Percentiles rank a stretch among this genome's conserved stretches.
Conservation (phyloP, 2,329 filamentous ascomycete species). For the Pseudomassariella vexata region DNA sequence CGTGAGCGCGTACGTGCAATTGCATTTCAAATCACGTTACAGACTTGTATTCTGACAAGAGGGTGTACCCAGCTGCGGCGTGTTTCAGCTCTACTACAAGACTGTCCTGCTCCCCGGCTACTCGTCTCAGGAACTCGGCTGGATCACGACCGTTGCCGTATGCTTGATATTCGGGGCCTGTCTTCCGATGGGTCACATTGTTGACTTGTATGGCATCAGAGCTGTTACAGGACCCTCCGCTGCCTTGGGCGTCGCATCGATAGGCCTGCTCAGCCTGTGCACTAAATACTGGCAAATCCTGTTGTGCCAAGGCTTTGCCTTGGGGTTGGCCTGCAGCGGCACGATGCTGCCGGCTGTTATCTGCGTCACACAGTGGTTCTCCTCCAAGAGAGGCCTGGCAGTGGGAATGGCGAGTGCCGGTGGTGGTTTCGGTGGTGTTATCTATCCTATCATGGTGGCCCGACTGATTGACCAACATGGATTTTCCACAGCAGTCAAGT, state of each 20-base stretch:
- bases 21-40: no score
- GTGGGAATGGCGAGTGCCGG: not conserved
- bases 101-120: slow-evolving; percentile 7
- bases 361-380: not conserved
- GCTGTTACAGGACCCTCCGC: slow-evolving; percentile 15
- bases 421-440: not conserved
- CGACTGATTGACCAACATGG: slow-evolving; percentile 35
- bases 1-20: no score
- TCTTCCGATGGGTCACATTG: slow-evolving; percentile 21
- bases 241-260: not conserved
- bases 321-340: not conserved
- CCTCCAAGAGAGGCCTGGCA: not conserved
- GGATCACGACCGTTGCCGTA: slow-evolving; percentile 23
- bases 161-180: slow-evolving; percentile 23
- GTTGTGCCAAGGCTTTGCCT: not conserved
- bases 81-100: slow-evolving; percentile 22
- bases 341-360: slow-evolving; percentile 2
- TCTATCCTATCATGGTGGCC: slow-evolving; percentile 28
- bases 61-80: slow-evolving; percentile 21
- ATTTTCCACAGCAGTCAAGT: no score
- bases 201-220: slow-evolving; percentile 24
- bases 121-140: slow-evolving; percentile 19
- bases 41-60: no score
- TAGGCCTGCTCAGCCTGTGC: slow-evolving; percentile 25
- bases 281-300: not conserved